Evolutionary conservation across 176 grass and related monocot genomes (phyloP).

Genomic region (Phoenix dactylifera): DNA sequence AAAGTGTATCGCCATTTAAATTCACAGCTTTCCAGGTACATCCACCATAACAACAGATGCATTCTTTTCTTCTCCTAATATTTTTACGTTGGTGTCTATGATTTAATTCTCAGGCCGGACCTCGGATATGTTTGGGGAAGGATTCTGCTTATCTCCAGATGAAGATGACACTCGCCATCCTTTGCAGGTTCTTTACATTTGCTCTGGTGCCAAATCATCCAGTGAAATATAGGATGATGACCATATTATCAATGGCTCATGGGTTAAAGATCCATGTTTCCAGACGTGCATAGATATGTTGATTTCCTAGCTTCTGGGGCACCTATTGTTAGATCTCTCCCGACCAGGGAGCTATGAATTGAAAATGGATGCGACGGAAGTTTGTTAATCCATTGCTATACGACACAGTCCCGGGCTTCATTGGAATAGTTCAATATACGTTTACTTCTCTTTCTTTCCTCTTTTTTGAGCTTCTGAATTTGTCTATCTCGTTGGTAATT

Average conservation of each 20-base stretch:
- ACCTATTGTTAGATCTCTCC: too few species aligned
- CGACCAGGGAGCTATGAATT: too few species aligned
- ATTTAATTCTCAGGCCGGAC: slow-evolving; percentile 41
- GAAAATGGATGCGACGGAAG: too few species aligned
- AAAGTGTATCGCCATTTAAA: slow-evolving; percentile 82
- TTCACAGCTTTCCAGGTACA: slow-evolving; percentile 92
- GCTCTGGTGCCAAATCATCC: slow-evolving; percentile 52
- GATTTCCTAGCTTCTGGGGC: too few species aligned
- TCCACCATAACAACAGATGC: background rate
- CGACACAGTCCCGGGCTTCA: too few species aligned
- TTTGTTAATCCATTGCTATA: too few species aligned
- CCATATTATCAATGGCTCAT: slow-evolving; percentile 87
- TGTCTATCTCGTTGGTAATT: too few species aligned
- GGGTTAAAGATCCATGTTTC: slow-evolving; percentile 69
- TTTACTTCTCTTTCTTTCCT: too few species aligned
- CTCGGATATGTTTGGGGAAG: slow-evolving; percentile 88
- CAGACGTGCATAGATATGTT: background rate
- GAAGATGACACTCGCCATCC: slow-evolving; percentile 85
- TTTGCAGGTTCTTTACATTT: slow-evolving; percentile 79
- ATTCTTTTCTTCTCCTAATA: too few species aligned
- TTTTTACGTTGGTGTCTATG: background rate
- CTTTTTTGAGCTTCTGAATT: too few species aligned
- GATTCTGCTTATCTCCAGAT: slow-evolving; percentile 95
- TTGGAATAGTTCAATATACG: too few species aligned
- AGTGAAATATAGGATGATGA: slow-evolving; percentile 92